phyloP scores from a whole-genome alignment of 2,329 filamentous ascomycete genomes.

The Curvularia hawaiiensis region DNA sequence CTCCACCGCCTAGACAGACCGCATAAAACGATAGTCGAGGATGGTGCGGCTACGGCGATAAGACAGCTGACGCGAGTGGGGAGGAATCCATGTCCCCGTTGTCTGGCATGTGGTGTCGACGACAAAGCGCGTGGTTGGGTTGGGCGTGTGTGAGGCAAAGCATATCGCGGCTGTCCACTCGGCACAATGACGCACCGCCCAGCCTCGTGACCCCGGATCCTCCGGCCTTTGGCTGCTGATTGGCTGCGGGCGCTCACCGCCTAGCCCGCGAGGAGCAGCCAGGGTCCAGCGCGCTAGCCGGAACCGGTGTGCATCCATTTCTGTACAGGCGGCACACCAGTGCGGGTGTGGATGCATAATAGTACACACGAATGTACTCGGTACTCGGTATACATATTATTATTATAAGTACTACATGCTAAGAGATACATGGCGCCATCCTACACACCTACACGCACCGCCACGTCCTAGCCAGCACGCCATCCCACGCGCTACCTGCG shows the following conservation, averaged over 20 bases:
- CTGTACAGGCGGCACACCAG: too few relatives aligned
- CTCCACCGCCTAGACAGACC: slow-evolving; percentile 1
- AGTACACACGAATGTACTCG: not conserved
- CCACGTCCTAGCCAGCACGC: slow-evolving; percentile 3
- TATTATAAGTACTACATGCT: too few relatives aligned
- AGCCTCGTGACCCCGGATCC: slow-evolving; percentile 7
- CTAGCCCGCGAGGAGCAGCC: not conserved
- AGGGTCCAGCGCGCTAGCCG: slow-evolving; percentile 5
- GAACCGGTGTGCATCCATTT: not conserved
- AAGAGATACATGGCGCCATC: not conserved
- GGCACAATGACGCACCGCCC: slow-evolving; percentile 14
- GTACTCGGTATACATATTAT: too few relatives aligned
- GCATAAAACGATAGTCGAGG: slow-evolving; percentile 10
- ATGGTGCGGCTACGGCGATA: slow-evolving; percentile 18
- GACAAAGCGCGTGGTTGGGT: not conserved
- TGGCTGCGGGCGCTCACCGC: slow-evolving; percentile 11
- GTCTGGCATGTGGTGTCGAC: slow-evolving; percentile 6
- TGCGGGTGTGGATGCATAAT: too few relatives aligned
- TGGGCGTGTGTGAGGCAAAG: slow-evolving; percentile 3
- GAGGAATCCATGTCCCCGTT: slow-evolving; percentile 6
- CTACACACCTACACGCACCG: not conserved
- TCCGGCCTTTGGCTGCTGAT: not conserved
- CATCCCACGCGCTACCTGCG: slow-evolving; percentile 4
- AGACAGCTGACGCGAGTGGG: slow-evolving; percentile 29
- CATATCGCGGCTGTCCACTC: slow-evolving; percentile 13